Conservation (phyloP, 345 rosid genomes). For the Citrus maxima region DNA sequence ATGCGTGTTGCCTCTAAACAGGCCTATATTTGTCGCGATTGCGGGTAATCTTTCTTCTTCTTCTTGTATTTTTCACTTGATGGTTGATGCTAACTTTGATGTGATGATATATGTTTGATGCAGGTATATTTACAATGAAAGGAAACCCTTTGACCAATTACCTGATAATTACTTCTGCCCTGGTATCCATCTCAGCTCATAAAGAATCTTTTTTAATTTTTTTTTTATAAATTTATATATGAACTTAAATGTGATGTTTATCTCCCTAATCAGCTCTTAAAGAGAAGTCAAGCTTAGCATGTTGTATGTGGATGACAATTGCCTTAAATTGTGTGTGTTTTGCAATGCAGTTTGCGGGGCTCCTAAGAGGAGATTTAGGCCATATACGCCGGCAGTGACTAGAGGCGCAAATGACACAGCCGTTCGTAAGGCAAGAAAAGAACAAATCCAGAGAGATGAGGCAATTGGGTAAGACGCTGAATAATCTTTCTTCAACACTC, state of each 20-base stretch:
- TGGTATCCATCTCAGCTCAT: slow-evolving; percentile 33
- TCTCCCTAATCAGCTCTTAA: neutral
- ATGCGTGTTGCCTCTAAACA: slow-evolving; percentile 86
- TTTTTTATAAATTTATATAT: too few species aligned
- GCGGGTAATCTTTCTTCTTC: slow-evolving; percentile 51
- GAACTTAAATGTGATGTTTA: neutral
- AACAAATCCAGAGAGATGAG: slow-evolving; percentile 64
- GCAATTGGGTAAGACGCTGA: slow-evolving; percentile 52
- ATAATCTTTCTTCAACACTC: too few species aligned
- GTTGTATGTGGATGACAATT: neutral
- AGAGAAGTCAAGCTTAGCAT: neutral
- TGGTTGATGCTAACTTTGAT: neutral
- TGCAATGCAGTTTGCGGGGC: slow-evolving; percentile 82
- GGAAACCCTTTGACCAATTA: slow-evolving; percentile 81
- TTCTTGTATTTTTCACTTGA: too few species aligned
- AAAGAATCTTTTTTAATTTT: too few species aligned
- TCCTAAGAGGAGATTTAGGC: slow-evolving; percentile 83
- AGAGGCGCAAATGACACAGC: slow-evolving; percentile 58
- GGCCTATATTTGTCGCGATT: slow-evolving; percentile 89
- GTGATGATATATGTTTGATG: slow-evolving; percentile 5
- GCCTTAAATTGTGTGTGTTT: neutral
- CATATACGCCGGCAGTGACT: slow-evolving; percentile 55
- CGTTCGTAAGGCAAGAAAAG: slow-evolving; percentile 76
- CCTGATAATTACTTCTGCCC: slow-evolving; percentile 83
- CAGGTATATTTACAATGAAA: slow-evolving; percentile 86